These are phyloP conservation scores for Dalbergia cochinchinensis DNA, from an alignment of 306 rosid species.

Conservation along the genomic window DNA sequence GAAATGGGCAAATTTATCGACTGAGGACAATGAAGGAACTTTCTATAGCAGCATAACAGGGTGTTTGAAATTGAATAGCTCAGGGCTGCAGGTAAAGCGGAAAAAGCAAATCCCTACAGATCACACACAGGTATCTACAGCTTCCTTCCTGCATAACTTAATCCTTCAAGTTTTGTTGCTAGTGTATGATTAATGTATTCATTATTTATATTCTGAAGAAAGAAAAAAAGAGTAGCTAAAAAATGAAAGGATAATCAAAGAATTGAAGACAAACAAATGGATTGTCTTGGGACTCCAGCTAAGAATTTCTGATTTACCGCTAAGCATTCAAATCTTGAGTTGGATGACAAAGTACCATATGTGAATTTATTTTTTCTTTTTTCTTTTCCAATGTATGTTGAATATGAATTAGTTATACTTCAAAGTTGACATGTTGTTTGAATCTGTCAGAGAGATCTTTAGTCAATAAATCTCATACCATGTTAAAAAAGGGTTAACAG, in stretches of 20 bases:
- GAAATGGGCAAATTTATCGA: conserved; percentile 52
- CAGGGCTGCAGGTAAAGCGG: conserved; percentile 47
- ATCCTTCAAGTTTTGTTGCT: neutral
- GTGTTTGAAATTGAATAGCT: conserved; percentile 40
- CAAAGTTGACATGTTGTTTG: neutral
- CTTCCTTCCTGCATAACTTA: neutral
- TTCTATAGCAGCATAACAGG: conserved; percentile 33
- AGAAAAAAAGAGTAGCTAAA: neutral
- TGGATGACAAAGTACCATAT: neutral
- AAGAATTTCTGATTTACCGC: conserved; percentile 9
- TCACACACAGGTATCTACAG: conserved; percentile 78
- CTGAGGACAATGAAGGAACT: conserved; percentile 13
- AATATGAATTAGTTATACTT: neutral
- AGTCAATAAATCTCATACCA: neutral
- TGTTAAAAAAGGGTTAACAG: neutral
- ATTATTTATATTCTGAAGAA: neutral
- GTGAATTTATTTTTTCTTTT: neutral
- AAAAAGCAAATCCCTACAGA: conserved; percentile 65
- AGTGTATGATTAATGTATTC: neutral
- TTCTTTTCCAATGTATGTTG: neutral
- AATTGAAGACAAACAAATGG: too few species aligned
- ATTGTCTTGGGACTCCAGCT: too few species aligned
- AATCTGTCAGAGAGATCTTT: neutral
- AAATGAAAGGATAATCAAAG: conserved; percentile 17
- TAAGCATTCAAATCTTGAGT: conserved; percentile 4